A percentile compares a stretch with the other conserved stretches of the same genome.
Conservation (phyloP, 2,329 filamentous ascomycete species). For the Diplodia scrobiculata region DNA sequence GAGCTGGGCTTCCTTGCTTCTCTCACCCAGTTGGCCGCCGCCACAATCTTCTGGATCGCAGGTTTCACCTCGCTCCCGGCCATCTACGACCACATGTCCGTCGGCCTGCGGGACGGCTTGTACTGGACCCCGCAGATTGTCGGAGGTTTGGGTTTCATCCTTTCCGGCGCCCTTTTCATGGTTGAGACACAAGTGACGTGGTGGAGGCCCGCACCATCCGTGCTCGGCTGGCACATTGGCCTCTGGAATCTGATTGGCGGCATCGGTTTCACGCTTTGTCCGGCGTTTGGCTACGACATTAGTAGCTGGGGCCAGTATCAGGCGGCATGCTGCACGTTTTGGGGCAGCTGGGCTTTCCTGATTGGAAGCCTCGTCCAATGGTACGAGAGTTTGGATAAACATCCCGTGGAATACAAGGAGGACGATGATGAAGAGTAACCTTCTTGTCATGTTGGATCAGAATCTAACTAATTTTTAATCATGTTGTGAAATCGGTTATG, state of each 20-base stretch:
- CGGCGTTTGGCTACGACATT: slow-evolving; percentile 41
- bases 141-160: slow-evolving; percentile 63
- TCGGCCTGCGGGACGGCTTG: slow-evolving; percentile 54
- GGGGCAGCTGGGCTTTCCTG: slow-evolving; percentile 44
- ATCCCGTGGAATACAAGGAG: slow-evolving; percentile 37
- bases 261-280: slow-evolving; percentile 60
- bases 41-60: slow-evolving; percentile 66
- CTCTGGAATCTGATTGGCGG: slow-evolving; percentile 66
- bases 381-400: slow-evolving; percentile 42
- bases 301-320: slow-evolving; percentile 42
- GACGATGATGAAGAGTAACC: slow-evolving; percentile 3
- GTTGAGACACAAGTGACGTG: slow-evolving; percentile 66
- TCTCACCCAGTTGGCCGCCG: slow-evolving; percentile 58
- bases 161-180: slow-evolving; percentile 63
- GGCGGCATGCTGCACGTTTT: slow-evolving; percentile 39
- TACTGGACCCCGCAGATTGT: slow-evolving; percentile 66
- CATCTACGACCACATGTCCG: slow-evolving; percentile 56
- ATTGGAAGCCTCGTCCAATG: slow-evolving; percentile 41
- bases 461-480: background rate
- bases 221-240: slow-evolving; percentile 69
- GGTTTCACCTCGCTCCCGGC: slow-evolving; percentile 63
- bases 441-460: background rate
- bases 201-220: slow-evolving; percentile 59
- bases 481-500: background rate
- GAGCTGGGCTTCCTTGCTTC: slow-evolving; percentile 66